Conservation (phyloP, 208 protist species). For the Zelonia costaricensis region DNA sequence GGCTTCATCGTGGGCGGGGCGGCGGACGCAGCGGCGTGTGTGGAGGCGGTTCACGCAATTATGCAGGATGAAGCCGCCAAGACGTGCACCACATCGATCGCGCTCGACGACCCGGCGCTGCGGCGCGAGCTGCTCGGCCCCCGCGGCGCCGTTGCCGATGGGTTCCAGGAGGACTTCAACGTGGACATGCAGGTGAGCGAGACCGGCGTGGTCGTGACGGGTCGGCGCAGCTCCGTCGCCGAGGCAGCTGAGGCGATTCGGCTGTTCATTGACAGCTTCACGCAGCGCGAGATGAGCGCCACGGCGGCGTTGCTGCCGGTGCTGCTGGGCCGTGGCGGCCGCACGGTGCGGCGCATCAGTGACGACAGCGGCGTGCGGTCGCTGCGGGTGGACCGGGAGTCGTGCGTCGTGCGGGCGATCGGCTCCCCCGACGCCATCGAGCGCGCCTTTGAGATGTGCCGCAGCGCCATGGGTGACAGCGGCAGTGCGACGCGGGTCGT, state of each 20-base stretch:
- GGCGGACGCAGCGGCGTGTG: slow-evolving; percentile 23
- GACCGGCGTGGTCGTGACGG: slow-evolving; percentile 25
- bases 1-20: slow-evolving; percentile 38
- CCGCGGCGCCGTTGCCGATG: slow-evolving; percentile 35
- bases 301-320: slow-evolving; percentile 11
- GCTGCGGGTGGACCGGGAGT: slow-evolving; percentile 33
- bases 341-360: slow-evolving; percentile 37
- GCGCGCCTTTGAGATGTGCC: slow-evolving; percentile 34
- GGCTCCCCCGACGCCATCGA: slow-evolving; percentile 29
- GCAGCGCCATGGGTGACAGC: slow-evolving; percentile 26
- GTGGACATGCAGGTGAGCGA: slow-evolving; percentile 34
- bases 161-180: slow-evolving; percentile 48
- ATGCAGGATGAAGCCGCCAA: slow-evolving; percentile 23
- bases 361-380: slow-evolving; percentile 33
- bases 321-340: slow-evolving; percentile 51
- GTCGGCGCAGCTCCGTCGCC: slow-evolving; percentile 4
- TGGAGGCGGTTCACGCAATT: slow-evolving; percentile 40
- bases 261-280: slow-evolving; percentile 28
- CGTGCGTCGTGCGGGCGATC: slow-evolving; percentile 21
- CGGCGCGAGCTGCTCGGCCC: slow-evolving; percentile 38
- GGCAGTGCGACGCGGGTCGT: slow-evolving; percentile 21
- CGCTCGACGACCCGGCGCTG: slow-evolving; percentile 23
- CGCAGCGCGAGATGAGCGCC: slow-evolving; percentile 25
- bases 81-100: slow-evolving; percentile 13
- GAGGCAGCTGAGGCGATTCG: slow-evolving; percentile 24